Evolutionary conservation across 2,329 filamentous ascomycete species (phyloP).

Genomic region (Paracamarosporium sp.): DNA sequence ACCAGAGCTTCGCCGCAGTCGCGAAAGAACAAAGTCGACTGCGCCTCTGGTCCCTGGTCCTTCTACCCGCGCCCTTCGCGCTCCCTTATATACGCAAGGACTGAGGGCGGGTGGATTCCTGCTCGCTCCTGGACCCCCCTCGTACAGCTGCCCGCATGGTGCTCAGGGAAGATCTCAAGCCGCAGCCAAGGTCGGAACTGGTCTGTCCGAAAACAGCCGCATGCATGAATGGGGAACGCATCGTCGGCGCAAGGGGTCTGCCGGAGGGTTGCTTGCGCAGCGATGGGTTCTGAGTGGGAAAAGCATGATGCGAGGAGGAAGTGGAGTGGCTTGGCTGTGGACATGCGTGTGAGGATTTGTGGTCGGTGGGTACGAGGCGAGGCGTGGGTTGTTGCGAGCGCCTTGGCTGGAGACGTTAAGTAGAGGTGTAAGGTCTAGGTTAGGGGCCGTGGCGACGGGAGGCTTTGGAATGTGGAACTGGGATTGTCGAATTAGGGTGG

Average conservation of each 20-base stretch:
- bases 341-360: not conserved
- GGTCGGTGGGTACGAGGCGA: not conserved
- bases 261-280: not conserved
- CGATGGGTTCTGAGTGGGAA: not conserved
- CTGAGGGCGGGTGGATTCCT: not conserved
- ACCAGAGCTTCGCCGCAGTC: conserved; percentile 32
- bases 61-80: not conserved
- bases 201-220: not conserved
- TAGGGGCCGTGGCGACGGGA: not conserved
- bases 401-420: not conserved
- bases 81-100: not conserved
- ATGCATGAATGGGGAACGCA: not conserved
- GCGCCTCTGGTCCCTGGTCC: not conserved
- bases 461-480: not conserved
- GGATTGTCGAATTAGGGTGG: not conserved
- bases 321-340: not conserved
- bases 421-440: not conserved
- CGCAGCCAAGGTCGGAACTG: not conserved
- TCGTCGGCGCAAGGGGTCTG: not conserved
- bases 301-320: not conserved
- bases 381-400: not conserved
- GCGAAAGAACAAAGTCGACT: not conserved
- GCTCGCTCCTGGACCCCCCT: not conserved
- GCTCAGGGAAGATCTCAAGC: not conserved
- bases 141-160: not conserved